A percentile compares a stretch with the other conserved stretches of the same genome.
Conservation (phyloP, 768 basidiomycete genomes). For the Lactifluus subvellereus region DNA sequence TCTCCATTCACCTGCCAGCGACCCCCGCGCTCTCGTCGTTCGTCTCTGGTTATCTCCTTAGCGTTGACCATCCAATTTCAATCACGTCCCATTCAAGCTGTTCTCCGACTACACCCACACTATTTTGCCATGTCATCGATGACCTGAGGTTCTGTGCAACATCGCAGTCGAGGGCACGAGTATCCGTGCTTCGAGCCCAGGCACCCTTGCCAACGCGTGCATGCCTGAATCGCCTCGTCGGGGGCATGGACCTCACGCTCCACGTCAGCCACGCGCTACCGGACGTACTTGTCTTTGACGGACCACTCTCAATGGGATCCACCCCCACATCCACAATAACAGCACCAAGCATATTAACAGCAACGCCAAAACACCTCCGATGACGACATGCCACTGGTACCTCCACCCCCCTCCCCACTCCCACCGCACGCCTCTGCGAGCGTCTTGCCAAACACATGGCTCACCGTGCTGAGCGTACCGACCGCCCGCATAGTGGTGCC, state of each 20-base stretch:
- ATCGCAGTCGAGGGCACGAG: constrained; percentile 76
- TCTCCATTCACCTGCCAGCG: constrained; percentile 43
- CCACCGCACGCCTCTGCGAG: constrained; percentile 72
- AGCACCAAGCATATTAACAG: neutral
- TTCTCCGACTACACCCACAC: constrained; percentile 43
- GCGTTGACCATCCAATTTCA: constrained; percentile 48
- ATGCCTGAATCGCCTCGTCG: constrained; percentile 61
- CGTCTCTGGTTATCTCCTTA: constrained; percentile 59
- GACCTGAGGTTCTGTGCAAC: constrained; percentile 59
- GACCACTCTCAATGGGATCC: constrained; percentile 26
- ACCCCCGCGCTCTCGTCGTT: constrained; percentile 50
- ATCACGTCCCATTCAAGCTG: constrained; percentile 48
- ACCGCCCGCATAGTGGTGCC: constrained; percentile 20
- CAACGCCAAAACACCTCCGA: neutral
- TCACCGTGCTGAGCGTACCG: constrained; percentile 41
- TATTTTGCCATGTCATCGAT: constrained; percentile 60
- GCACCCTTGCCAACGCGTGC: constrained; percentile 64
- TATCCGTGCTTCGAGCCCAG: constrained; percentile 44
- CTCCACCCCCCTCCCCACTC: constrained; percentile 56
- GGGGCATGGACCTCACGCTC: constrained; percentile 60
- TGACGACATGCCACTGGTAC: constrained; percentile 37
- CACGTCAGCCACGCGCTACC: constrained; percentile 62
- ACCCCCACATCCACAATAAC: neutral
- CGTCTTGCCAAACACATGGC: constrained; percentile 67
- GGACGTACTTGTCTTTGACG: constrained; percentile 75